Base-by-base conservation (phyloP, 306 rosid genomes). In the Rosa rugosa region DNA sequence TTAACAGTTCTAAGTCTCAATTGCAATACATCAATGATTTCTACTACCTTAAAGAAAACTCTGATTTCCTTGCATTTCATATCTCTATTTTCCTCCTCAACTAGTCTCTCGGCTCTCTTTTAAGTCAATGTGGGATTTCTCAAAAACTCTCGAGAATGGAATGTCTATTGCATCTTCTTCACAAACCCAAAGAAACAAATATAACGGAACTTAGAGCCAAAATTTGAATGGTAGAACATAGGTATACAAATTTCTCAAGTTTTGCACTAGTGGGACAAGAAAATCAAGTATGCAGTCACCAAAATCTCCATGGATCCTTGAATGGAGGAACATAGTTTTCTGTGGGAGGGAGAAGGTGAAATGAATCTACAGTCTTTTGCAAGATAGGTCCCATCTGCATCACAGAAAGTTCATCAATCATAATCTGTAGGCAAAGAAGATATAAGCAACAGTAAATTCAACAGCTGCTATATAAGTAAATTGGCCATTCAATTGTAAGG, bases 261-360 rank as follows among this genome's bases (percentile, higher is more conserved):
- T 46, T 16, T 56, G 38, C 36, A 38, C 42, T 5, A 50, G 40
- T 10, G 54, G 36, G 38, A 22, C 11, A 4, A 41, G 54, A 53
- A 41, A 67, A 42, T 23, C 45, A 12, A 49, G 9, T 51, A 12
- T 20, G 45, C 71, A n/a, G 17, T 88, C 88, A 96, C 99, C 99
- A 96, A 90, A 96, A 93, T 86, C 98, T 89, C 98, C 99, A 96
- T 3, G 97, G 99, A 88, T 93, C 99, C 89, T 91, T 90, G 89
- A 46, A 91, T 23, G 99, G 98, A 83, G 99, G 98, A 75, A 93
- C 94, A 76, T 96, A 93, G 41, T 91, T 80, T 81, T 93, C 91
- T 0, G 97, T 91, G 14, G 99, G 94, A 40, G 88, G 86, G 25
- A 88, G 80, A 68, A 96, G 98, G 54, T 89, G 94, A 83, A 93